A percentile compares a stretch with the other conserved stretches of the same genome.
These are phyloP conservation scores for Zymoseptoria ardabiliae DNA, from an alignment of 2,329 filamentous ascomycete species.

Conservation along the genomic window DNA sequence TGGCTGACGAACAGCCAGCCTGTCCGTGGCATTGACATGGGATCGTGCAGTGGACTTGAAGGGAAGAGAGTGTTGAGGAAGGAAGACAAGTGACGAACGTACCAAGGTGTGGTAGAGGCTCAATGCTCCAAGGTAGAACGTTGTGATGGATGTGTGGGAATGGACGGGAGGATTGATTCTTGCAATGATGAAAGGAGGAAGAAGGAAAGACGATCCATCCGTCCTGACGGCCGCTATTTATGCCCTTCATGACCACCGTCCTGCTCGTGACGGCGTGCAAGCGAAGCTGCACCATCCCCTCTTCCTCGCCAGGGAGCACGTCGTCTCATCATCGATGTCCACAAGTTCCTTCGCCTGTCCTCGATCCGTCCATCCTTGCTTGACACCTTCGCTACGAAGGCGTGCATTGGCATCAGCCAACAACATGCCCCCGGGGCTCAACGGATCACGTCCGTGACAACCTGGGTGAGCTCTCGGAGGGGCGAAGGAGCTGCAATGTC, in stretches of 20 bases:
- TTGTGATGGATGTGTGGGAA: constrained; percentile 4
- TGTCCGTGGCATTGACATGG: constrained; percentile 2
- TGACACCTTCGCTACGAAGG: background rate
- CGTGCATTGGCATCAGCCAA: constrained; percentile 29
- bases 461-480: constrained; percentile 29
- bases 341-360: constrained; percentile 2
- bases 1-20: background rate
- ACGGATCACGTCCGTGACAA: constrained; percentile 36
- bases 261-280: constrained; percentile 7
- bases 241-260: constrained; percentile 17
- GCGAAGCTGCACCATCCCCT: constrained; percentile 2
- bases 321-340: constrained; percentile 1
- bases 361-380: background rate
- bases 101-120: constrained; percentile 2
- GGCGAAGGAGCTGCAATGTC: constrained; percentile 18
- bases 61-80: background rate
- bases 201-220: background rate
- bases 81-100: constrained; percentile 7
- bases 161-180: constrained; percentile 15
- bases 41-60: background rate
- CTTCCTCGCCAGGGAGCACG: background rate
- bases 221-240: constrained; percentile 23
- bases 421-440: constrained; percentile 36
- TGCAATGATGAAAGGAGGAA: constrained; percentile 7
- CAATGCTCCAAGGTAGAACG: constrained; percentile 1